A percentile compares a stretch with the other conserved stretches of the same genome.
Conservation (phyloP, 108 stramenopile species). For the Parietichytrium sp. region DNA sequence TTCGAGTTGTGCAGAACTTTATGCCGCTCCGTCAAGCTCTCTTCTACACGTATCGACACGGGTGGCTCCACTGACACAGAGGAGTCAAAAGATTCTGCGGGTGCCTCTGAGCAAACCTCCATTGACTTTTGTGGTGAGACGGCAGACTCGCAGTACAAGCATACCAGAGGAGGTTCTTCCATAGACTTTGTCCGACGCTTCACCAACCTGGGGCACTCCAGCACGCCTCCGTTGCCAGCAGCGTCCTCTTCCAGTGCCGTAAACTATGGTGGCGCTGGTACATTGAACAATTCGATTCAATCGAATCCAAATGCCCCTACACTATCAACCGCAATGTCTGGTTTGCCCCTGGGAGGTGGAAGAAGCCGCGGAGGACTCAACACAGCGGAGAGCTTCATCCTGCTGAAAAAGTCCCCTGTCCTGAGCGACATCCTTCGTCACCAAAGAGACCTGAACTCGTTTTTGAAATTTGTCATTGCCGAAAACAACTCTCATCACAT, state of each 20-base stretch:
- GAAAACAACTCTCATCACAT: not conserved
- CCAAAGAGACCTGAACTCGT: not conserved
- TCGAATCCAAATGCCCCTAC: too few relatives aligned
- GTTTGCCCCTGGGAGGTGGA: too few relatives aligned
- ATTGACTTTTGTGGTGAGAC: too few relatives aligned
- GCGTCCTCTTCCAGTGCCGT: not conserved
- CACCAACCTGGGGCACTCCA: not conserved
- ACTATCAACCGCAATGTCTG: not conserved
- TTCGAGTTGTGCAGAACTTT: constrained; percentile 11
- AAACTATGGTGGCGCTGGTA: not conserved
- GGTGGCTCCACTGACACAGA: not conserved
- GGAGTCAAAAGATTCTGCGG: not conserved
- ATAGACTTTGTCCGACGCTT: too few relatives aligned
- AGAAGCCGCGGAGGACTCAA: not conserved
- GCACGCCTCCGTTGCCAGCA: not conserved
- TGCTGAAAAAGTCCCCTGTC: not conserved
- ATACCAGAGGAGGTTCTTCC: too few relatives aligned
- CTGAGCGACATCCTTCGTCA: not conserved
- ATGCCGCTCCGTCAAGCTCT: not conserved
- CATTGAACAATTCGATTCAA: too few relatives aligned
- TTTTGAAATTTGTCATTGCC: not conserved
- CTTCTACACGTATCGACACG: not conserved
- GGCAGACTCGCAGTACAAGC: too few relatives aligned
- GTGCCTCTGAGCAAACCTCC: not conserved
- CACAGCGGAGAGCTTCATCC: constrained; percentile 3